A percentile compares a stretch with the other conserved stretches of the same genome.
Conservation (phyloP, 2,329 filamentous ascomycete species). For the Exophiala aquamarina region DNA sequence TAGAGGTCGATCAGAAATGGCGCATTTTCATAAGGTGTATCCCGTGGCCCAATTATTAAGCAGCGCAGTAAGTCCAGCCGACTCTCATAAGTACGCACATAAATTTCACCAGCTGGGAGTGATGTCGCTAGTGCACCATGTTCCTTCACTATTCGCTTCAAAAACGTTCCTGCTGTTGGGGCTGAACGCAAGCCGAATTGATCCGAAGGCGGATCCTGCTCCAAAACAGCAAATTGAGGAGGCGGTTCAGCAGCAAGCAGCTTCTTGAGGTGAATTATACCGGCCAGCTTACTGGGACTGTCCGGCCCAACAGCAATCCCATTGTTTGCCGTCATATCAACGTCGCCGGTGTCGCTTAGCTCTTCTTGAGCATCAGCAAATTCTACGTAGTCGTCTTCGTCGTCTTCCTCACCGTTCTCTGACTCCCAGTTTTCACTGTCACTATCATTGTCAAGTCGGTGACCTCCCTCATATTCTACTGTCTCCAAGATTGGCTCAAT, state of each 20-base stretch:
- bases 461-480: conserved; percentile 46
- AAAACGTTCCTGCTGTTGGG: conserved; percentile 20
- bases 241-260: conserved; percentile 25
- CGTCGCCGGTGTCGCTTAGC: conserved; percentile 10
- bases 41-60: conserved; percentile 57
- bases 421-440: conserved; percentile 43
- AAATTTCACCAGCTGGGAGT: conserved; percentile 54
- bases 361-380: conserved; percentile 16
- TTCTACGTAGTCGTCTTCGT: conserved; percentile 22
- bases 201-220: conserved; percentile 42
- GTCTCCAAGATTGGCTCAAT: conserved; percentile 34
- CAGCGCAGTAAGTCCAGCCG: conserved; percentile 59
- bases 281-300: background rate
- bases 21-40: conserved; percentile 61
- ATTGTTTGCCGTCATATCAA: conserved; percentile 12
- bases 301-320: background rate
- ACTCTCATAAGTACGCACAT: conserved; percentile 60
- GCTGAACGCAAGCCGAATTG: conserved; percentile 41
- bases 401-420: conserved; percentile 41
- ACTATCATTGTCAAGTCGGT: conserved; percentile 42
- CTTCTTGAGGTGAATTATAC: conserved; percentile 2
- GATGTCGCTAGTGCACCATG: conserved; percentile 57
- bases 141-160: conserved; percentile 57
- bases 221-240: conserved; percentile 40
- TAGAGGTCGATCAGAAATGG: conserved; percentile 63